These are phyloP conservation scores for Berkeleyomyces rouxiae DNA, from an alignment of 2,329 filamentous ascomycete species.

Conservation along the genomic window DNA sequence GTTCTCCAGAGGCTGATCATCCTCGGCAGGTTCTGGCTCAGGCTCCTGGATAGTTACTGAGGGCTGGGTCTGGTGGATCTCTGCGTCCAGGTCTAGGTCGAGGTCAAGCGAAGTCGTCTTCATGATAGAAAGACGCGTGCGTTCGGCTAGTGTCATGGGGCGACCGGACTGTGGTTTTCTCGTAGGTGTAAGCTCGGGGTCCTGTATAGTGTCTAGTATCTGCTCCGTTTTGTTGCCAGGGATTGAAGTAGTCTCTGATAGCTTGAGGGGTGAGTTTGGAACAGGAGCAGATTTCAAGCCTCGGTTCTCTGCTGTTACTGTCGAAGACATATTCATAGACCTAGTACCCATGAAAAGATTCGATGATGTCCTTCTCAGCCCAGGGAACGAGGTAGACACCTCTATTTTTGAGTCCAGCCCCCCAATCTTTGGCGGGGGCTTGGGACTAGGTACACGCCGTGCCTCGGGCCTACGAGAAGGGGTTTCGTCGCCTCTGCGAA, in stretches of 20 bases:
- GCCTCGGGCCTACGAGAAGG: neutral
- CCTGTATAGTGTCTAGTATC: conserved; percentile 38
- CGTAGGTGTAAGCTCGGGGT: conserved; percentile 39
- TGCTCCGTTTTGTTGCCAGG: conserved; percentile 37
- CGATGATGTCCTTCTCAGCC: neutral
- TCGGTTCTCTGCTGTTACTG: too few relatives aligned
- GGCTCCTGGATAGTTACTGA: conserved; percentile 13
- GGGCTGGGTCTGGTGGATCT: conserved; percentile 16
- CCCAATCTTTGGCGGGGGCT: conserved; percentile 2
- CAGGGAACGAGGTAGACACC: neutral
- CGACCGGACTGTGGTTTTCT: conserved; percentile 34
- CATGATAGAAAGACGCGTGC: conserved; percentile 68
- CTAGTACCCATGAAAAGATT: neutral
- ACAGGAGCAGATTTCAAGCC: too few relatives aligned
- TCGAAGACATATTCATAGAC: neutral
- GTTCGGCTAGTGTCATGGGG: conserved; percentile 52
- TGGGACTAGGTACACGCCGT: conserved; percentile 5
- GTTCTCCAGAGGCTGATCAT: conserved; percentile 26
- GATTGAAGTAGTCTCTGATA: conserved; percentile 20
- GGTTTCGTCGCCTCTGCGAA: conserved; percentile 11
- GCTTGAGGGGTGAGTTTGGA: neutral
- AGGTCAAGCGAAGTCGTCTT: conserved; percentile 28
- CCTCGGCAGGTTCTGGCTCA: conserved; percentile 9
- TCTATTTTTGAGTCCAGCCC: neutral
- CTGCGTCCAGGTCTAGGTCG: conserved; percentile 19